Percentiles rank a stretch among this genome's conserved stretches.
These are phyloP conservation scores for Rhizopus sp. DNA, from an alignment of 371 early-diverging fungal genomes.

Conservation along the genomic window DNA sequence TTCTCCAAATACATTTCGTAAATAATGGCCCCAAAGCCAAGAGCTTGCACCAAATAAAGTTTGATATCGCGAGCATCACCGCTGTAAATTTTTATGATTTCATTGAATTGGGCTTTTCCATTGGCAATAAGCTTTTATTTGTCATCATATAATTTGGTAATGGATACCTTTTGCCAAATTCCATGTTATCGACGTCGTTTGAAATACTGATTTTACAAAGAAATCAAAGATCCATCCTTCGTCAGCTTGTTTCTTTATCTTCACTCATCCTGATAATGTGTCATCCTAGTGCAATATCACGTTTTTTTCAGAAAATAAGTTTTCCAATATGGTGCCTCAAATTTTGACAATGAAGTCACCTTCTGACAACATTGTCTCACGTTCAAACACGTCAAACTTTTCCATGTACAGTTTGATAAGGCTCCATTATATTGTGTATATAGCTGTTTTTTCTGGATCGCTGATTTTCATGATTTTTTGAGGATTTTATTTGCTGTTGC, in stretches of 20 bases:
- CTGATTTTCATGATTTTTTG: slow-evolving; percentile 1
- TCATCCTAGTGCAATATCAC: neutral
- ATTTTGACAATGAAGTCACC: neutral
- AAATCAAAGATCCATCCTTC: slow-evolving; percentile 2
- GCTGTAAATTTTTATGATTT: neutral
- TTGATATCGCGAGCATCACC: neutral
- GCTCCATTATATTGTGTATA: neutral
- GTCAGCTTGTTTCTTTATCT: neutral
- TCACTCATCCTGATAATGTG: neutral
- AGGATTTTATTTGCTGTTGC: neutral
- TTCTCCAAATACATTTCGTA: too few relatives aligned
- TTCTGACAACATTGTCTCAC: slow-evolving; percentile 1
- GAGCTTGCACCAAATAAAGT: neutral
- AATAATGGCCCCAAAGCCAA: slow-evolving; percentile 1
- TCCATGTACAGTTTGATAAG: neutral
- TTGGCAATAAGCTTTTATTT: neutral
- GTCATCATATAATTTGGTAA: neutral
- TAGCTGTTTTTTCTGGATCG: neutral
- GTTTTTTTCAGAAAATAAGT: neutral
- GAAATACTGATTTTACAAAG: too few relatives aligned
- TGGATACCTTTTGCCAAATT: neutral
- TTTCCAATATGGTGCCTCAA: neutral
- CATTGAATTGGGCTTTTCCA: neutral
- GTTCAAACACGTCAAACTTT: neutral
- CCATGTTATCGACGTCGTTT: neutral